phyloP scores from a whole-genome alignment of 2,329 filamentous ascomycete genomes.

The Phialemonium atrogriseum region DNA sequence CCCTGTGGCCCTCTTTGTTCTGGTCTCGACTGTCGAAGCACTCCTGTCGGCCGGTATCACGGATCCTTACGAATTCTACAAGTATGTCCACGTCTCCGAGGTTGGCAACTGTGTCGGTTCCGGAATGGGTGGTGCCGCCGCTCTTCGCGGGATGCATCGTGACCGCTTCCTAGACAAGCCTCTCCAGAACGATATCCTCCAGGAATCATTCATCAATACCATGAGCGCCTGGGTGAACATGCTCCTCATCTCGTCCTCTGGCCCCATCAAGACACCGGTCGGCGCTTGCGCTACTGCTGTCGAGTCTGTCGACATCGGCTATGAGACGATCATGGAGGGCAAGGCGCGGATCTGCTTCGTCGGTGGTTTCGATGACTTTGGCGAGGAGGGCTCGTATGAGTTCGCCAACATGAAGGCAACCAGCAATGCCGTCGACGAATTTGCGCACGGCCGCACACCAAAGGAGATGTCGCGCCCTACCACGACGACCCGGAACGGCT shows the following conservation, averaged over 20 bases:
- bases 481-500: slow-evolving; percentile 92
- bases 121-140: slow-evolving; percentile 90
- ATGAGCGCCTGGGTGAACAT: slow-evolving; percentile 99
- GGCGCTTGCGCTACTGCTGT: slow-evolving; percentile 96
- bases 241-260: slow-evolving; percentile 92
- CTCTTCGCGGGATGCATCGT: slow-evolving; percentile 95
- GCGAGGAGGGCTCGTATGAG: slow-evolving; percentile 97
- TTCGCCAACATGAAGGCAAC: slow-evolving; percentile 99
- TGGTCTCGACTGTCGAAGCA: slow-evolving; percentile 88
- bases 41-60: slow-evolving; percentile 91
- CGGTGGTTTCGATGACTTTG: slow-evolving; percentile 98
- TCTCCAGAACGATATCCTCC: slow-evolving; percentile 96
- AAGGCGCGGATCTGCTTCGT: slow-evolving; percentile 97
- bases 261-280: slow-evolving; percentile 96
- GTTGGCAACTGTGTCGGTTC: slow-evolving; percentile 98
- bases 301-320: slow-evolving; percentile 94
- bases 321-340: slow-evolving; percentile 96
- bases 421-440: slow-evolving; percentile 94
- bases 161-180: slow-evolving; percentile 95
- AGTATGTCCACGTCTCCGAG: slow-evolving; percentile 96
- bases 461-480: slow-evolving; percentile 97
- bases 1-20: slow-evolving; percentile 88
- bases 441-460: slow-evolving; percentile 89
- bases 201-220: slow-evolving; percentile 99
- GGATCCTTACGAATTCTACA: slow-evolving; percentile 99